Evolutionary conservation across 1,139 yeast genomes (phyloP), one percentile per base, ranked within the genome.

Genomic region (Pneumocystis jirovecii): DNA sequence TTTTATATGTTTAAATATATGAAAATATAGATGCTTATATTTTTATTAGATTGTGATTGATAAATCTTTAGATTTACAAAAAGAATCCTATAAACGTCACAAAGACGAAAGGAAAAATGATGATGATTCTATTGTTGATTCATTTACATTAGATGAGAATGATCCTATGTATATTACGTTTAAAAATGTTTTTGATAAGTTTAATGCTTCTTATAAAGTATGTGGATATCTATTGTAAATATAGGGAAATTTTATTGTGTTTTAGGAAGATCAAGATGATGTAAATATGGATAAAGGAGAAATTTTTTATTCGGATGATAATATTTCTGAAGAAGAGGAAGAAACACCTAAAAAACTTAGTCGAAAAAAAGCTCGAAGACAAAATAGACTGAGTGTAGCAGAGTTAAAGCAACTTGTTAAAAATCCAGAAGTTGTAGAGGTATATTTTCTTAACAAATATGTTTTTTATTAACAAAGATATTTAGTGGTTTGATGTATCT

Each of bases 401-500:
- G 79, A 80, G 17, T 77, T 93, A 64, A 93, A 91, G 72, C 79
- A 87, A 0, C 74, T 78, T 29, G 80, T 86, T 0, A 72, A 75
- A 6, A 77, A 77, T 56, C 97, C 97, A 0, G 90, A 88, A 67
- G 73, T 85, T 3, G 86, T 93, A 0, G 96, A 90, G 60, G 68
- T 65, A 62, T 21, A 10, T 63, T 59, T 25, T 21, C 29, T 3
- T 61, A 25, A 25, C 6, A 35, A 37, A 56, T 25, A 1, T 31
- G 21, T 50, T 12, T 50, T 50, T 50, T 50, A 12, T 19, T 61
- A 10, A 31, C 19, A 56, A 60, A 60, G 25, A 61, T 42, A 64
- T 60, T n/a, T 25, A 61, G 69, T 87, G 95, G 95, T 82, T 78
- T 70, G 98, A 93, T 74, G 86, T 85, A 1, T 95, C 91, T 75